phyloP scores from a whole-genome alignment of 225 moss, liverwort and hornwort species.

The Polytrichum formosum region DNA sequence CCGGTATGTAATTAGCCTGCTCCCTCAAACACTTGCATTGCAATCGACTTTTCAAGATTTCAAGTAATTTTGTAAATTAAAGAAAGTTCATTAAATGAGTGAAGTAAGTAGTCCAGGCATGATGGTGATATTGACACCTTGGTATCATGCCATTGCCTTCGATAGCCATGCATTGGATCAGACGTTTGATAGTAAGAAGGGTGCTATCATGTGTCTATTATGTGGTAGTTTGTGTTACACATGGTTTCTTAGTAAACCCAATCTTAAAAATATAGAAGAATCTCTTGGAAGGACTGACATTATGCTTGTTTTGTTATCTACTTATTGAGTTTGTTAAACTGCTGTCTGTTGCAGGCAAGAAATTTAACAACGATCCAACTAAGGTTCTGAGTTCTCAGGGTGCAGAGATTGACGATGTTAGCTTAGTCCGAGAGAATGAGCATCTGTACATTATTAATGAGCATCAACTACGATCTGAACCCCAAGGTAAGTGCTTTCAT shows the following conservation, averaged over 20 bases:
- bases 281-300: not conserved
- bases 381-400: slow-evolving; percentile 55
- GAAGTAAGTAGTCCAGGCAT: not conserved
- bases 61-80: too few relatives aligned
- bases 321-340: not conserved
- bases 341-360: slow-evolving; percentile 34
- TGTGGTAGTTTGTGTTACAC: not conserved
- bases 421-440: slow-evolving; percentile 69
- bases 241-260: not conserved
- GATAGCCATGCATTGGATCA: not conserved
- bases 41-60: too few relatives aligned
- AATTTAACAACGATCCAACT: slow-evolving; percentile 51
- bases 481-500: slow-evolving; percentile 22
- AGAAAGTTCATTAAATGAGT: not conserved
- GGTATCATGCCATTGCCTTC: not conserved
- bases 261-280: not conserved
- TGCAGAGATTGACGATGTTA: slow-evolving; percentile 67
- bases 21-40: not conserved
- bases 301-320: not conserved
- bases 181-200: not conserved
- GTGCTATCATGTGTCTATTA: not conserved
- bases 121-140: not conserved
- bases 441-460: slow-evolving; percentile 67
- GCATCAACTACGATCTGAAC: slow-evolving; percentile 19
- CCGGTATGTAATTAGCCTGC: slow-evolving; percentile 24